Base-by-base conservation (phyloP, 169 alveolate species). In the Cyclospora cayetanensis region DNA sequence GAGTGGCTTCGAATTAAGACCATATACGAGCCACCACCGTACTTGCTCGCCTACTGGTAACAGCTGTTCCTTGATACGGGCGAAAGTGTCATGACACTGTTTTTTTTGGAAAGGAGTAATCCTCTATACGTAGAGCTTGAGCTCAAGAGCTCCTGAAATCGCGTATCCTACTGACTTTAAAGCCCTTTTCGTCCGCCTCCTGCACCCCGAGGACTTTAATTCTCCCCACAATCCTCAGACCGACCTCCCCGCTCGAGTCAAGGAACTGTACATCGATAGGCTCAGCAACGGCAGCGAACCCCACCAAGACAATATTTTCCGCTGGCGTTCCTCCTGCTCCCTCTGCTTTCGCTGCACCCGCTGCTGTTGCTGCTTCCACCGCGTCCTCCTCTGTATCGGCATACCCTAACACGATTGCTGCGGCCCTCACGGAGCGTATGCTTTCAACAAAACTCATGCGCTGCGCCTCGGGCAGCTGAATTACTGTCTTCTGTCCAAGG, bases 401-500 rank as follows among this genome's bases (percentile, higher is more conserved):
- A 72, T 79, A 79, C 37, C 89, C 89, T 34, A 79, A n/a, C 11
- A 79, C 9, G 42, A 79, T 27, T 18, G 72, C 41, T 18, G 89
- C 89, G 18, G 89, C 34, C 12, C 72, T 35, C 74, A 60, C 31
- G 46, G 43, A 42, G 46, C 89, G 74, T 72, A 79, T 79, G 42
- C 43, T n/a, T 11, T 34, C 25, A 20, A 79, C 89, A 12, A 79
- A 9, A 7, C 72, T 29, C 18, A 46, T 34, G 12, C 89, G 68
- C 72, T 79, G 66, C 4, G 29, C 41, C 27, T 27, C 37, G 1
- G 89, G 89, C 68, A 79, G 89, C 72, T 79, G 89, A 1, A 79
- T 29, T 43, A 79, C 89, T 5, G 89, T 79, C 89, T 79, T 79
- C 72, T 79, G 89, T 25, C 89, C 89, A 7, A 60, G 89, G 25